Base-by-base conservation (phyloP, 805 yeast genomes). In the Vanderwaltozyma verrucispora region DNA sequence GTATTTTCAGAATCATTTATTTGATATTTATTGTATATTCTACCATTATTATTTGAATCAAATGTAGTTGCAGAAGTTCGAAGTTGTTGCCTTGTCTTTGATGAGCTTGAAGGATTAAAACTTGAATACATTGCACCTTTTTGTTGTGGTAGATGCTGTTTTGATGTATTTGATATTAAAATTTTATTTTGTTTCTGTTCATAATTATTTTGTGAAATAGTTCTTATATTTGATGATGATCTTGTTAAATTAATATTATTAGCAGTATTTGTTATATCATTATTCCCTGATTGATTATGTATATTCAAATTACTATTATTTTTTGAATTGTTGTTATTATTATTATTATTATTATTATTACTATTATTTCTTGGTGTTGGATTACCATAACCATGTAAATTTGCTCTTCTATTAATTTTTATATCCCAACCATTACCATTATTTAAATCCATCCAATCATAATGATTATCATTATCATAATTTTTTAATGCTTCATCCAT, bases 391-490 rank as follows among this genome's bases (percentile, higher is more conserved):
- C 94, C 94, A 56, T 82, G 86, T 46, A 82, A 61, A 60, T 82
- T 82, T 32, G 84, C 85, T 54, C 84, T 80, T 56, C 78, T 80
- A 55, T 82, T 82, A 42, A 80, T 72, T 42, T 69, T 55, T 51
- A 83, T 71, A 54, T 81, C 86, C 92, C 92, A 82, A 14, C 92
- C 92, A 54, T 73, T 72, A 33, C 92, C 92, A 36, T 76, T 75
- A 53, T 82, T 82, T 48, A 82, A 68, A 49, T 72, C 77, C 77
- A 79, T 74, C 94, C 94, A 80, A 38, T 83, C 94, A 51, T 79
- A 83, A 44, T 71, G 74, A 10, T 75, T 82, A 53, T 80, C 86
- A 42, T 77, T 76, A 27, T 62, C 53, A 49, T 74, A 74, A 13
- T 78, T 78, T 44, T 74, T 60, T 47, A 83, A 62, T 4, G 72